A percentile compares a stretch with the other conserved stretches of the same genome.
Conservation (phyloP, 169 alveolate genomes). For the Plasmodium knowlesi region DNA sequence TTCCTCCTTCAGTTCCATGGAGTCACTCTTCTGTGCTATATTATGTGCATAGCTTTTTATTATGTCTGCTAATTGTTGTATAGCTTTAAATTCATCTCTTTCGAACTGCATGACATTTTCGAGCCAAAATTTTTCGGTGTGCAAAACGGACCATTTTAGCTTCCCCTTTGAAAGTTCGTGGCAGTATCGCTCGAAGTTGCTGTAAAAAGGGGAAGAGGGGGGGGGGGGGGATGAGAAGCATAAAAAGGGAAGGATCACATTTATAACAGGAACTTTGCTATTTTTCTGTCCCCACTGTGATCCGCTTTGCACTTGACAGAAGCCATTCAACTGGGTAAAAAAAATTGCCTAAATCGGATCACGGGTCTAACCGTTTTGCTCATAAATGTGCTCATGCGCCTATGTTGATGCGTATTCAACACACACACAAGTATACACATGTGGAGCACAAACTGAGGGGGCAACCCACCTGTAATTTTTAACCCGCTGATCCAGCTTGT, state of each 20-base stretch:
- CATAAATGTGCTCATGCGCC: neutral
- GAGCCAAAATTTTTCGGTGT: conserved; percentile 89
- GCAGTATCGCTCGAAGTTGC: conserved; percentile 87
- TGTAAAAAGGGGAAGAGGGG: neutral
- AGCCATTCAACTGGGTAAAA: neutral
- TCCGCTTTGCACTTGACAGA: neutral
- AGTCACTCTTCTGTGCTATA: conserved; percentile 28
- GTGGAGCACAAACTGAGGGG: neutral
- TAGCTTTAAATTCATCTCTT: conserved; percentile 86
- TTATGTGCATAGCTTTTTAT: conserved; percentile 76
- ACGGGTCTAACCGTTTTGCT: neutral
- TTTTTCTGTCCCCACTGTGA: neutral
- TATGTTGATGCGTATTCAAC: neutral
- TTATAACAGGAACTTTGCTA: neutral
- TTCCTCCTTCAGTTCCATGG: conserved; percentile 51
- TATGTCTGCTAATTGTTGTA: conserved; percentile 84
- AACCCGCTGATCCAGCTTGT: conserved; percentile 82
- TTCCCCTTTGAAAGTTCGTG: conserved; percentile 84
- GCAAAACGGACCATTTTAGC: conserved; percentile 87
- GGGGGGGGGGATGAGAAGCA: no score
- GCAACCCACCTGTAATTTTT: conserved; percentile 78
- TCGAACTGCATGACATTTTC: conserved; percentile 86
- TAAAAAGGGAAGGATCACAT: neutral
- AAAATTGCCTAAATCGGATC: neutral
- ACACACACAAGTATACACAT: neutral